Evolutionary conservation across 371 early-diverging fungal genomes (phyloP).

Genomic region (Circinella umbellata): DNA sequence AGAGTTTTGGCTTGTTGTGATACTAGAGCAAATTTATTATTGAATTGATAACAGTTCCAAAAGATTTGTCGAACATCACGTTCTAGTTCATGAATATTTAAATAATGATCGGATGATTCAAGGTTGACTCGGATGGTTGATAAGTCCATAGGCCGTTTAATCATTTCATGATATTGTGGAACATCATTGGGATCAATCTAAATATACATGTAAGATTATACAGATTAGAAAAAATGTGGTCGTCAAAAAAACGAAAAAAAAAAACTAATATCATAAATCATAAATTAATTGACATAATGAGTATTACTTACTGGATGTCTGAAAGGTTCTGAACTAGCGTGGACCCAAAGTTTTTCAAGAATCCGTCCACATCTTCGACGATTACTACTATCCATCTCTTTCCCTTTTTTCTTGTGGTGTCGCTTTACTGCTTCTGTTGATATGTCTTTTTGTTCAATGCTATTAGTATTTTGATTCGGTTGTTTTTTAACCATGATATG

Average conservation of each 20-base stretch:
- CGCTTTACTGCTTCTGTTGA: background rate
- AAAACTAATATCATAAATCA: no score
- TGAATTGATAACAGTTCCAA: slow-evolving; percentile 92
- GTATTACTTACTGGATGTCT: slow-evolving; percentile 32
- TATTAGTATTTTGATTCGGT: no score
- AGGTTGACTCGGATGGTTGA: slow-evolving; percentile 82
- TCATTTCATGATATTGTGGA: slow-evolving; percentile 86
- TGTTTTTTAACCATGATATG: no score
- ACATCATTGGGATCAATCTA: slow-evolving; percentile 86
- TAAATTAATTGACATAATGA: background rate
- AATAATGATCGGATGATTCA: slow-evolving; percentile 51
- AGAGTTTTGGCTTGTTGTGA: slow-evolving; percentile 40
- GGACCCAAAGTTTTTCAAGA: slow-evolving; percentile 37
- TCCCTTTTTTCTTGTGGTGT: background rate
- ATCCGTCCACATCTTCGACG: slow-evolving; percentile 37
- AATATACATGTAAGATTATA: background rate
- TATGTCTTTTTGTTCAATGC: background rate
- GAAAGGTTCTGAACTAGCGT: slow-evolving; percentile 41
- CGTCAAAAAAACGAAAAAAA: no score
- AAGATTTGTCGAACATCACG: slow-evolving; percentile 72
- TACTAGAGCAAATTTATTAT: slow-evolving; percentile 67
- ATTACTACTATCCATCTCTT: slow-evolving; percentile 34
- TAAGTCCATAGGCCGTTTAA: slow-evolving; percentile 97
- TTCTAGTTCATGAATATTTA: slow-evolving; percentile 51
- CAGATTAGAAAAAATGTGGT: no score